A percentile compares a stretch with the other conserved stretches of the same genome.
Conservation (phyloP, 1,284 basidiomycete species). For the Sanghuangporus baumii region DNA sequence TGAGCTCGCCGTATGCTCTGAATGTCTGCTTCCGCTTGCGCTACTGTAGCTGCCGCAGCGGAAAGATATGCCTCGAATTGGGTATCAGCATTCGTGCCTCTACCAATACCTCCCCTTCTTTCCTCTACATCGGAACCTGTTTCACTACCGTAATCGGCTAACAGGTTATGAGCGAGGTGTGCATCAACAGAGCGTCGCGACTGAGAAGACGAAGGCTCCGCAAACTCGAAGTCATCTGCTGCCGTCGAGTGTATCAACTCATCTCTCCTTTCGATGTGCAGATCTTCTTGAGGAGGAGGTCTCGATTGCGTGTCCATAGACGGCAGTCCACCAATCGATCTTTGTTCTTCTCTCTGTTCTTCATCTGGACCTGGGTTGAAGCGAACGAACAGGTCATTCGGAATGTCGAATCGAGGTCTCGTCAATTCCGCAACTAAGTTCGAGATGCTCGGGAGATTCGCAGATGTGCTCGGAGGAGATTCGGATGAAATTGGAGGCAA, state of each 20-base stretch:
- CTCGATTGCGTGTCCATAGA: background rate
- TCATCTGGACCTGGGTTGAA: background rate
- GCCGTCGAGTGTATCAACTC: background rate
- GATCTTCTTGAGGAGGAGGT: background rate
- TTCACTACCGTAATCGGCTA: constrained; percentile 8
- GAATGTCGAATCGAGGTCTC: background rate
- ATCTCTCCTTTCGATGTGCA: background rate
- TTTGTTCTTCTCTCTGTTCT: background rate
- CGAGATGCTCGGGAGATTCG: background rate
- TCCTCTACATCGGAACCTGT: background rate
- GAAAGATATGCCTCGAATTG: background rate
- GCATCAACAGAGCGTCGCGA: constrained; percentile 5
- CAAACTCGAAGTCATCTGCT: background rate
- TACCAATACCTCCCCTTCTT: background rate
- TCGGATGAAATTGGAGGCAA: constrained; percentile 1
- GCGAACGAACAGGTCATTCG: background rate
- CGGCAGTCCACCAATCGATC: background rate
- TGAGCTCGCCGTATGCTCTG: background rate
- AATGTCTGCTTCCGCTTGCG: background rate
- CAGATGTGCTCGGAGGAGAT: background rate
- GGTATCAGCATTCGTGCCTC: background rate
- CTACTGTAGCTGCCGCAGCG: background rate
- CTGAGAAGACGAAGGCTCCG: constrained; percentile 14
- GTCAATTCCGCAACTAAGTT: background rate
- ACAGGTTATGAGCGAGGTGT: background rate